Conservation (phyloP, 805 yeast genomes). For the Sugiyamaella mastotermitis region DNA sequence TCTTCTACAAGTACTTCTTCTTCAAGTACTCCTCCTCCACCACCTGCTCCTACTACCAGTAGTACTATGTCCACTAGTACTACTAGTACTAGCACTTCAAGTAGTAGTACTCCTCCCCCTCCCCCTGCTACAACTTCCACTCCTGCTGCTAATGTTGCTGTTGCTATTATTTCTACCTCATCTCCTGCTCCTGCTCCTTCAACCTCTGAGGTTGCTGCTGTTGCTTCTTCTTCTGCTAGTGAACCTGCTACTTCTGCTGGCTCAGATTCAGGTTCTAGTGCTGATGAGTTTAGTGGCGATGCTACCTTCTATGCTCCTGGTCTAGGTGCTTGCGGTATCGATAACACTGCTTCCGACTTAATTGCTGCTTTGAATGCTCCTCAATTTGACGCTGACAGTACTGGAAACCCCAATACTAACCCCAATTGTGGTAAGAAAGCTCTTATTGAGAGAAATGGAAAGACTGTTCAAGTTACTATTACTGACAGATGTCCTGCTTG, state of each 20-base stretch:
- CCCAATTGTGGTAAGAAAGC: conserved; percentile 49
- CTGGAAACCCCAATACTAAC: conserved; percentile 36
- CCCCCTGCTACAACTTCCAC: conserved; percentile 11
- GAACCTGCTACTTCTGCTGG: conserved; percentile 11
- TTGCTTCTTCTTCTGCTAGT: conserved; percentile 14
- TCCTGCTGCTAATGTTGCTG: conserved; percentile 11
- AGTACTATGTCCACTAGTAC: conserved; percentile 7
- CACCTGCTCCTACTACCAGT: conserved; percentile 2
- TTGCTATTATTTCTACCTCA: too few species aligned
- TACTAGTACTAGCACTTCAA: conserved; percentile 9
- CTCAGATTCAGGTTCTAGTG: conserved; percentile 15
- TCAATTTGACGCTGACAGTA: conserved; percentile 39
- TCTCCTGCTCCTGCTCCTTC: conserved; percentile 5
- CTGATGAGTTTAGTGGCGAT: conserved; percentile 21
- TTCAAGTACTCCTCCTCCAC: conserved; percentile 10
- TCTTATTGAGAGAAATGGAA: conserved; percentile 40
- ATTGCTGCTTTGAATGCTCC: conserved; percentile 44
- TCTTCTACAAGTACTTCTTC: conserved; percentile 4
- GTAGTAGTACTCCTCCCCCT: conserved; percentile 6
- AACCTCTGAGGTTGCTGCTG: conserved; percentile 14
- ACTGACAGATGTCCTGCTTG: conserved; percentile 57
- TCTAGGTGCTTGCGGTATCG: conserved; percentile 50
- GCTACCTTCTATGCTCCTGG: conserved; percentile 20
- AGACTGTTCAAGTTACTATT: conserved; percentile 50
- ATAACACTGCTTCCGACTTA: conserved; percentile 38